Percentiles rank a stretch among this genome's conserved stretches.
Conservation (phyloP, 108 stramenopile genomes). For the Skeletonema marinoi region DNA sequence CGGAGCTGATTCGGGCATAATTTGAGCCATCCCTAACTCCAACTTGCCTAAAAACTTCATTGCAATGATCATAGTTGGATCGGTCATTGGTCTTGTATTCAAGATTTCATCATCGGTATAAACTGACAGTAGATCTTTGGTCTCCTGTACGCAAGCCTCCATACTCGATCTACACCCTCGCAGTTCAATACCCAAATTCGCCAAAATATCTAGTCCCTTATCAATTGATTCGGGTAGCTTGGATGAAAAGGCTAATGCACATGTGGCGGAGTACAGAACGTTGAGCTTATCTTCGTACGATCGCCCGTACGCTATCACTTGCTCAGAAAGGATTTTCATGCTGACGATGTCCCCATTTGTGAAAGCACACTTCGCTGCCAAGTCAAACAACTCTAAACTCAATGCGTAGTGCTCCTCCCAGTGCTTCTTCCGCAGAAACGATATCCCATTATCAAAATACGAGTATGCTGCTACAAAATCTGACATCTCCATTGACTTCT, state of each 20-base stretch:
- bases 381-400: too few species aligned
- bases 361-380: not conserved
- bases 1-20: not conserved
- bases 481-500: conserved; percentile 27
- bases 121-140: not conserved
- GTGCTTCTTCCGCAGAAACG: too few species aligned
- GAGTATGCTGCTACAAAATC: not conserved
- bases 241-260: not conserved
- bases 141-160: not conserved
- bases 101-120: not conserved
- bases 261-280: not conserved
- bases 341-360: not conserved
- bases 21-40: not conserved
- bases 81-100: conserved; percentile 8
- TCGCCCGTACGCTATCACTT: not conserved
- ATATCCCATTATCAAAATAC: too few species aligned
- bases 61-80: conserved; percentile 14
- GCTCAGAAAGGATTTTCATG: conserved; percentile 1
- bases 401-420: too few species aligned
- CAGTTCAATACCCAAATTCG: conserved; percentile 2
- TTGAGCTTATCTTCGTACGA: conserved; percentile 8
- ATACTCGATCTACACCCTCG: not conserved
- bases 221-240: conserved; percentile 5
- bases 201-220: not conserved
- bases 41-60: conserved; percentile 15